phyloP scores from a whole-genome alignment of 805 yeast species.

The Blastobotrys terrestris region DNA sequence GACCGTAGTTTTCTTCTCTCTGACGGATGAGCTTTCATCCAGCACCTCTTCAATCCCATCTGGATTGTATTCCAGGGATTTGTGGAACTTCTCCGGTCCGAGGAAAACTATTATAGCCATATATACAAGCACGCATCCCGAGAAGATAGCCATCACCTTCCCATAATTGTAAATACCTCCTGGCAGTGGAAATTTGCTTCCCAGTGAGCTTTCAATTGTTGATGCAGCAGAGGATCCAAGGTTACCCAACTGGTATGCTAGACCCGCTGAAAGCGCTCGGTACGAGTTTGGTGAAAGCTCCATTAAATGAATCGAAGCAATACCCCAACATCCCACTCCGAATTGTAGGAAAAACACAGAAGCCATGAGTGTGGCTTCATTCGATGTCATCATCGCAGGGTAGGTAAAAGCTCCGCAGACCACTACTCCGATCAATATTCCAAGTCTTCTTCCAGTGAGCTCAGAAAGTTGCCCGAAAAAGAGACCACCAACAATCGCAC shows the following conservation, averaged over 20 bases:
- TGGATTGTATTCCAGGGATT: background rate
- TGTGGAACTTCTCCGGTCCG: constrained; percentile 44
- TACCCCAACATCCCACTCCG: constrained; percentile 69
- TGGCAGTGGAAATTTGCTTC: constrained; percentile 49
- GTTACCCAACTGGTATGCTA: constrained; percentile 68
- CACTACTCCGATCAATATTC: constrained; percentile 44
- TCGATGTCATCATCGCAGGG: constrained; percentile 47
- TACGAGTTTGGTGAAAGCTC: constrained; percentile 62
- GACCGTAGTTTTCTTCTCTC: background rate
- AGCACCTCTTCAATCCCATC: background rate
- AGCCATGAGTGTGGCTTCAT: constrained; percentile 43
- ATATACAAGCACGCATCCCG: constrained; percentile 51
- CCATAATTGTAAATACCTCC: constrained; percentile 45
- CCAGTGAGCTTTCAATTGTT: constrained; percentile 58
- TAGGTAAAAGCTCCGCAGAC: constrained; percentile 53
- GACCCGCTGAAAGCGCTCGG: constrained; percentile 53
- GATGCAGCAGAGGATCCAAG: constrained; percentile 63
- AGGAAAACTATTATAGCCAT: constrained; percentile 41
- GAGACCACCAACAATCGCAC: constrained; percentile 62
- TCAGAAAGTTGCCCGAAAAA: constrained; percentile 51
- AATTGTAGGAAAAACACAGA: constrained; percentile 58
- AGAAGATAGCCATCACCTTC: constrained; percentile 33
- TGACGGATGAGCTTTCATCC: background rate
- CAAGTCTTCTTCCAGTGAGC: constrained; percentile 52
- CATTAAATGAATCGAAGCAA: constrained; percentile 55